Evolutionary conservation across 2,329 filamentous ascomycete species (phyloP).

Genomic region (Diaporthe aspalathi): DNA sequence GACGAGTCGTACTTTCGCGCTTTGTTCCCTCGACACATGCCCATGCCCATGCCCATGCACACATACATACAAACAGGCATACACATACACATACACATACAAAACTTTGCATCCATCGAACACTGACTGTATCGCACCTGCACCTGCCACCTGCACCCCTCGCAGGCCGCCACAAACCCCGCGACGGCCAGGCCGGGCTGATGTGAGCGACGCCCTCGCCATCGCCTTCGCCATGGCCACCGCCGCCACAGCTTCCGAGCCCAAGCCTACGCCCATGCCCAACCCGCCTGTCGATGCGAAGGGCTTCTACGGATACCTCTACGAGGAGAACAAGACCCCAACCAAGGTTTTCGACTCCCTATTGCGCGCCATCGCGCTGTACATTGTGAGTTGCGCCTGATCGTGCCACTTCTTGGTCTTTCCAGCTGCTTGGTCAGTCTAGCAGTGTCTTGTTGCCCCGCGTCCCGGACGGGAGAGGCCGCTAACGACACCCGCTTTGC

Average conservation of each 20-base stretch:
- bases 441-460: slow-evolving; percentile 4
- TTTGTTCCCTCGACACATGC: background rate
- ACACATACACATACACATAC: slow-evolving; percentile 15
- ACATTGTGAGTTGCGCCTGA: slow-evolving; percentile 67
- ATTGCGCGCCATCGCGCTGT: slow-evolving; percentile 73
- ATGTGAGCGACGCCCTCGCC: slow-evolving; percentile 22
- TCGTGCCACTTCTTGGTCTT: background rate
- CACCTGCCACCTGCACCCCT: background rate
- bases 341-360: slow-evolving; percentile 75
- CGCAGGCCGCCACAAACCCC: background rate
- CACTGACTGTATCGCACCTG: background rate
- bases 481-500: slow-evolving; percentile 38
- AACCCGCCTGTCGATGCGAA: slow-evolving; percentile 43
- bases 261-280: slow-evolving; percentile 12
- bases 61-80: background rate
- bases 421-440: background rate
- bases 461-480: background rate
- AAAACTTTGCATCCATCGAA: slow-evolving; percentile 7
- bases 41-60: too few species aligned
- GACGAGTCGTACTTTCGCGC: background rate
- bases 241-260: slow-evolving; percentile 29
- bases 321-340: slow-evolving; percentile 74
- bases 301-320: slow-evolving; percentile 74
- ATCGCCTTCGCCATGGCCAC: slow-evolving; percentile 35
- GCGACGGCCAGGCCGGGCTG: slow-evolving; percentile 21